phyloP scores from a whole-genome alignment of 2,329 filamentous ascomycete species.

The Colletotrichum caudatum region DNA sequence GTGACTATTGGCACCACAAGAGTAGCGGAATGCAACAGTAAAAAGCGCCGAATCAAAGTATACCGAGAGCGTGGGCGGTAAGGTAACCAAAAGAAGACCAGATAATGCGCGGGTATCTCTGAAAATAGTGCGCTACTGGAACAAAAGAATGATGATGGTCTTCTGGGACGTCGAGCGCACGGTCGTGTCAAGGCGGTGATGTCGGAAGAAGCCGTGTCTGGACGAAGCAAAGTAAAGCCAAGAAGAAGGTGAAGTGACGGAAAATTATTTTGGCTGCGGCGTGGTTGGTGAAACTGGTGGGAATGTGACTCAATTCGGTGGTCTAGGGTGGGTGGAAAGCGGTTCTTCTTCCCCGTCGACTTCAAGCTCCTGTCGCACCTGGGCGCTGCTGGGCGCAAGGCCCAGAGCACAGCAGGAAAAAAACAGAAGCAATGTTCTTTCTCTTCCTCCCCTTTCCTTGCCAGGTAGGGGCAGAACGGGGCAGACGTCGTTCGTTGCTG shows the following conservation, averaged over 20 bases:
- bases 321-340: conserved; percentile 14
- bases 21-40: background rate
- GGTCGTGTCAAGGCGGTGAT: conserved; percentile 7
- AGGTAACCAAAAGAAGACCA: background rate
- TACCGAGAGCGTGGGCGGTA: background rate
- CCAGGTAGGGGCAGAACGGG: conserved; percentile 13
- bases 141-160: background rate
- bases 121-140: conserved; percentile 29
- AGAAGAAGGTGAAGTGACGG: conserved; percentile 3
- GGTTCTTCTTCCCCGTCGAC: conserved; percentile 1
- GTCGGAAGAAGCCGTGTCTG: conserved; percentile 2
- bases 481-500: background rate
- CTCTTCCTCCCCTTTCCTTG: background rate
- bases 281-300: conserved; percentile 19
- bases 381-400: conserved; percentile 35
- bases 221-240: conserved; percentile 7
- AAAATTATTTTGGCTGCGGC: conserved; percentile 3
- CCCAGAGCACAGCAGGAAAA: conserved; percentile 33
- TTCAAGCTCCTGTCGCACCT: conserved; percentile 27
- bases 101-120: conserved; percentile 39
- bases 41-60: background rate
- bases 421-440: conserved; percentile 20
- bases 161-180: conserved; percentile 6
- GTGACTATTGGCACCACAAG: background rate
- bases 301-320: conserved; percentile 38